A percentile compares a stretch with the other conserved stretches of the same genome.
These are phyloP conservation scores for Cyberlindnera lachancei DNA, from an alignment of 805 yeast genomes.

Conservation along the genomic window DNA sequence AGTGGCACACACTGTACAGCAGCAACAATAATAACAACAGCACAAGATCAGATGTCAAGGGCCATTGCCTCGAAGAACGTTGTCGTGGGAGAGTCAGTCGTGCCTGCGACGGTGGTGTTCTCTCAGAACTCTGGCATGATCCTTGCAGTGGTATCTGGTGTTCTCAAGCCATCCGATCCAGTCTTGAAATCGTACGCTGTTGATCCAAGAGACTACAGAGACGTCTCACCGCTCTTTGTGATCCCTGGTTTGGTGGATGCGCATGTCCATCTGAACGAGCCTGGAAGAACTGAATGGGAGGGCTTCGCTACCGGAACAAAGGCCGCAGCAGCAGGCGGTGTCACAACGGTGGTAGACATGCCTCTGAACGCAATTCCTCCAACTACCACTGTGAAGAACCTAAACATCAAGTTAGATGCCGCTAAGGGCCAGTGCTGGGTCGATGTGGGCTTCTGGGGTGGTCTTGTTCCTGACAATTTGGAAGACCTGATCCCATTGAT, in stretches of 20 bases:
- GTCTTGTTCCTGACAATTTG: constrained; percentile 74
- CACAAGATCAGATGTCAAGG: constrained; percentile 19
- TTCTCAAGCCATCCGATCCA: constrained; percentile 33
- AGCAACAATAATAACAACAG: neutral
- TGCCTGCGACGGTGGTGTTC: constrained; percentile 60
- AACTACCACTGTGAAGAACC: constrained; percentile 75
- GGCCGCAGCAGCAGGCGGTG: constrained; percentile 94
- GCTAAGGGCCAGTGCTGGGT: constrained; percentile 83
- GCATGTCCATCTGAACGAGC: constrained; percentile 92
- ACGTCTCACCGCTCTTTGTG: constrained; percentile 56
- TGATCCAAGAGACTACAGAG: constrained; percentile 32
- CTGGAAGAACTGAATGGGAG: constrained; percentile 98
- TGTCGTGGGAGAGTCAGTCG: constrained; percentile 36
- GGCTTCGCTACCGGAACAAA: constrained; percentile 96
- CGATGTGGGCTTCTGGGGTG: constrained; percentile 96
- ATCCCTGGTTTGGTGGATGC: constrained; percentile 92
- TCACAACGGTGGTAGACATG: constrained; percentile 93
- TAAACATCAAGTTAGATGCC: constrained; percentile 67
- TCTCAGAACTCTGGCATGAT: constrained; percentile 53
- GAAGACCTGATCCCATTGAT: constrained; percentile 67
- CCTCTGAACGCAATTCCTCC: constrained; percentile 96
- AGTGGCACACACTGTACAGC: too few relatives aligned
- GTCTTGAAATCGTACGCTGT: constrained; percentile 37
- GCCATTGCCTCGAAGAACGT: constrained; percentile 60
- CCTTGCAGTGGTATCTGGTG: constrained; percentile 37